A percentile compares a stretch with the other conserved stretches of the same genome.
Evolutionary conservation across 2,329 filamentous ascomycete species (phyloP).

Genomic region (Lachnellula cervina): DNA sequence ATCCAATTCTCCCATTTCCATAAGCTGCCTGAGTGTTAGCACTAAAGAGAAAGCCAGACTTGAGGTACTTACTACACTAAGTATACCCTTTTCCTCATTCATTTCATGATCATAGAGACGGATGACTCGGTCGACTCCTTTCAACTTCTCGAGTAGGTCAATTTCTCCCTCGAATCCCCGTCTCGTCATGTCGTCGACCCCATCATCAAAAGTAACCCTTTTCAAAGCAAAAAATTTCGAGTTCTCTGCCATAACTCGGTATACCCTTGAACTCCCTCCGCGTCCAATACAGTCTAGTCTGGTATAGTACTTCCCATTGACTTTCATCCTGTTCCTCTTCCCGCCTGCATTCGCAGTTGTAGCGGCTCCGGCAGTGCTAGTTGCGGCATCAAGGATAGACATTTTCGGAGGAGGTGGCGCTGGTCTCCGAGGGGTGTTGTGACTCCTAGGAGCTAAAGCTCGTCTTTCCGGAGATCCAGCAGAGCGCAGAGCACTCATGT

Average conservation of each 20-base stretch:
- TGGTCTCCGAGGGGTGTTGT: constrained; percentile 70
- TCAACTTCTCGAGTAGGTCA: constrained; percentile 76
- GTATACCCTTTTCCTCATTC: constrained; percentile 83
- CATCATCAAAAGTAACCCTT: constrained; percentile 82
- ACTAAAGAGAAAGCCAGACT: not conserved
- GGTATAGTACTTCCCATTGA: constrained; percentile 90
- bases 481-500: constrained; percentile 35
- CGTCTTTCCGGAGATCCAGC: constrained; percentile 51
- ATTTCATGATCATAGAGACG: constrained; percentile 88
- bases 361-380: constrained; percentile 73
- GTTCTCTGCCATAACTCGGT: constrained; percentile 94
- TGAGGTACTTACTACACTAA: constrained; percentile 66
- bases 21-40: constrained; percentile 54
- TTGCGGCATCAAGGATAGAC: constrained; percentile 90
- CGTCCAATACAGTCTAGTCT: constrained; percentile 86
- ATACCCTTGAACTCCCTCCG: constrained; percentile 90
- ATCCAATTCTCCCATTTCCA: constrained; percentile 96
- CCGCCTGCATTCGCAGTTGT: constrained; percentile 63
- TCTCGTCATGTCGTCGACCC: constrained; percentile 71
- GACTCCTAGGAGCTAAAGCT: constrained; percentile 48
- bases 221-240: constrained; percentile 94
- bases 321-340: constrained; percentile 75
- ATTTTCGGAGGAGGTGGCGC: constrained; percentile 89
- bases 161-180: constrained; percentile 93
- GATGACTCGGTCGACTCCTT: constrained; percentile 84